These are phyloP conservation scores for Leccinum olivaceoglutinosum DNA, from an alignment of 1,284 basidiomycete genomes.

Conservation along the genomic window DNA sequence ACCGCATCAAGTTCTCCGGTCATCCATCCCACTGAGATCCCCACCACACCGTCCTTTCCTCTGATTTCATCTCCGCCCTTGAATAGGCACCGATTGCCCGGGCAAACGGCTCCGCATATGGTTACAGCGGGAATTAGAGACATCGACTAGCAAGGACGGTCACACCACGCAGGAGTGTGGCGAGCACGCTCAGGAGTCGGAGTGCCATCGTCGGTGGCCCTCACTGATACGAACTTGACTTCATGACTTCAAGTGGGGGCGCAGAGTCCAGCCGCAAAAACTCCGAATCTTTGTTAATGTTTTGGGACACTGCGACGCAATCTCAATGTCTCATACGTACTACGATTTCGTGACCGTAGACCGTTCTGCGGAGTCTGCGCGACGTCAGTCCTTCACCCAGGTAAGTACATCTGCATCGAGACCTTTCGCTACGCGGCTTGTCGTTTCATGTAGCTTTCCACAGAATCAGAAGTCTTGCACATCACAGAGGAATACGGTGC, in stretches of 20 bases:
- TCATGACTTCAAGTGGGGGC: too few relatives aligned
- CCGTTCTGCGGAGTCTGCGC: background rate
- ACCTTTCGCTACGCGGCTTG: background rate
- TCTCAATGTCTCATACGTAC: too few relatives aligned
- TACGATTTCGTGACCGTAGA: too few relatives aligned
- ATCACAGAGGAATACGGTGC: background rate
- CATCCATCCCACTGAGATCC: conserved; percentile 38
- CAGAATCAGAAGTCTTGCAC: background rate
- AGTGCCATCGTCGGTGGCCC: conserved; percentile 40
- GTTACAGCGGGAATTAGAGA: conserved; percentile 56
- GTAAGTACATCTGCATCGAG: background rate
- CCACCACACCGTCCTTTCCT: conserved; percentile 39
- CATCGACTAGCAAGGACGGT: conserved; percentile 38
- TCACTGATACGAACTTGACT: conserved; percentile 28
- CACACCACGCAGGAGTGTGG: conserved; percentile 36
- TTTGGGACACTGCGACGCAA: too few relatives aligned
- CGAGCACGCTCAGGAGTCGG: conserved; percentile 42
- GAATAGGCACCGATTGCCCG: conserved; percentile 46
- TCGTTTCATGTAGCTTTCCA: background rate
- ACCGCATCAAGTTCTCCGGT: conserved; percentile 31
- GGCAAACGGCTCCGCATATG: conserved; percentile 73
- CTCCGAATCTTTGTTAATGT: too few relatives aligned
- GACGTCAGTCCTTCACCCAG: background rate
- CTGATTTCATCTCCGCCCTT: conserved; percentile 39
- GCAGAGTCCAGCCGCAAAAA: too few relatives aligned